Conservation (phyloP, 2,329 filamentous ascomycete species). For the Cladosporium sp. region DNA sequence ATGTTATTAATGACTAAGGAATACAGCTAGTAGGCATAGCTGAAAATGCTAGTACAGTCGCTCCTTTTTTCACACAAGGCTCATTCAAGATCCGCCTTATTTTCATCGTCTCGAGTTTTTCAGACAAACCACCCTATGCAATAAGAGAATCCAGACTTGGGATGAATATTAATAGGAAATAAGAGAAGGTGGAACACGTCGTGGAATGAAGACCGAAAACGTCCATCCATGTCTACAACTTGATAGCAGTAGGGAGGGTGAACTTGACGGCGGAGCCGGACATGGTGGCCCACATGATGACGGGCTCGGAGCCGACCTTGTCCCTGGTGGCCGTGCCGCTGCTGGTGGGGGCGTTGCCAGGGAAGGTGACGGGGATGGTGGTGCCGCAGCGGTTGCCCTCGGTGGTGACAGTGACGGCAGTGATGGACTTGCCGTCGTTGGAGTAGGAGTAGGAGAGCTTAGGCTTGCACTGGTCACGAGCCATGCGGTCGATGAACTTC, state of each 20-base stretch:
- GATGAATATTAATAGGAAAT: no score
- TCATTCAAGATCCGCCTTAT: no score
- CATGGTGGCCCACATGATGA: constrained; percentile 37
- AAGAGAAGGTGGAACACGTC: no score
- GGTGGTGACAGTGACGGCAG: constrained; percentile 47
- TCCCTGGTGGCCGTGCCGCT: constrained; percentile 30
- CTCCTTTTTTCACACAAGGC: no score
- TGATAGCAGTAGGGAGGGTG: constrained; percentile 24
- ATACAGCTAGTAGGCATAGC: no score
- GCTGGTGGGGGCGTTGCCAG: constrained; percentile 38
- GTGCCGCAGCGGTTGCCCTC: constrained; percentile 47
- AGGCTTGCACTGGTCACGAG: constrained; percentile 49
- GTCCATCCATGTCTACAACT: neutral
- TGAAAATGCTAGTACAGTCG: no score
- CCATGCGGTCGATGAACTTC: constrained; percentile 49
- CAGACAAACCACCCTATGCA: no score
- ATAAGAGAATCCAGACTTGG: no score
- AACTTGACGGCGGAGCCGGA: constrained; percentile 34
- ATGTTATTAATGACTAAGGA: no score
- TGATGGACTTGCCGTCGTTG: constrained; percentile 41
- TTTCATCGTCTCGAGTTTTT: no score
- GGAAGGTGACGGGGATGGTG: constrained; percentile 53
- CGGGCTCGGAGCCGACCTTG: constrained; percentile 46
- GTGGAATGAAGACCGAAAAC: no score
- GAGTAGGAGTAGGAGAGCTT: constrained; percentile 44